Conservation (phyloP, 1,284 basidiomycete species). For the Pisolithus thermaeus region DNA sequence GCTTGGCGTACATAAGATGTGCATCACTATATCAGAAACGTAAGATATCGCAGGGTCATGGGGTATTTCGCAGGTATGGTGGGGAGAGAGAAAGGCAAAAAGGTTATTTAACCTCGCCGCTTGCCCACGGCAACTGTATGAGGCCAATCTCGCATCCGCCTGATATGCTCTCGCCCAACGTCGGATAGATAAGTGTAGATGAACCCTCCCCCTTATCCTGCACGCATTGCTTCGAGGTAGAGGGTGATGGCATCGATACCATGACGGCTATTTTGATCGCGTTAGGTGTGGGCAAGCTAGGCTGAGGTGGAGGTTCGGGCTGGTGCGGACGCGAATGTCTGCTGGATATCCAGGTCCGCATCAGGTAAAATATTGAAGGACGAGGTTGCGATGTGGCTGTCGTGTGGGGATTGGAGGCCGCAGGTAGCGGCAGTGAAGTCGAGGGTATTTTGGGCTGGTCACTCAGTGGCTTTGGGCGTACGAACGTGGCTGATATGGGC, state of each 20-base stretch:
- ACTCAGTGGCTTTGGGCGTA: background rate
- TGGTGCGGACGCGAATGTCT: background rate
- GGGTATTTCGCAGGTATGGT: background rate
- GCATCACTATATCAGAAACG: too few species aligned
- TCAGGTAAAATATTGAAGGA: background rate
- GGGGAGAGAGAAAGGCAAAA: background rate
- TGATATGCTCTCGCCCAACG: constrained; percentile 9
- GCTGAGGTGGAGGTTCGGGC: constrained; percentile 6
- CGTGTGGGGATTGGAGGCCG: background rate
- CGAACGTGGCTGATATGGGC: background rate
- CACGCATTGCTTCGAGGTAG: background rate
- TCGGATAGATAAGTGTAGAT: background rate
- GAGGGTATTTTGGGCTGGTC: background rate
- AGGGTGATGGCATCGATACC: constrained; percentile 27
- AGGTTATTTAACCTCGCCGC: constrained; percentile 8
- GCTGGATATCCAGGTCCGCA: constrained; percentile 7
- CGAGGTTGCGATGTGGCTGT: constrained; percentile 64
- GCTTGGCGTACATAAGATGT: too few species aligned
- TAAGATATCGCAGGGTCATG: background rate
- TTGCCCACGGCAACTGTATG: constrained; percentile 22
- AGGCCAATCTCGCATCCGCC: constrained; percentile 30
- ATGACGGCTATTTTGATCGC: constrained; percentile 28
- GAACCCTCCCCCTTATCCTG: background rate
- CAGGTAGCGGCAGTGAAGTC: background rate
- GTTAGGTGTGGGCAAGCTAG: constrained; percentile 11